Conservation (phyloP, 2,329 filamentous ascomycete genomes). For the Aspergillus sp. region DNA sequence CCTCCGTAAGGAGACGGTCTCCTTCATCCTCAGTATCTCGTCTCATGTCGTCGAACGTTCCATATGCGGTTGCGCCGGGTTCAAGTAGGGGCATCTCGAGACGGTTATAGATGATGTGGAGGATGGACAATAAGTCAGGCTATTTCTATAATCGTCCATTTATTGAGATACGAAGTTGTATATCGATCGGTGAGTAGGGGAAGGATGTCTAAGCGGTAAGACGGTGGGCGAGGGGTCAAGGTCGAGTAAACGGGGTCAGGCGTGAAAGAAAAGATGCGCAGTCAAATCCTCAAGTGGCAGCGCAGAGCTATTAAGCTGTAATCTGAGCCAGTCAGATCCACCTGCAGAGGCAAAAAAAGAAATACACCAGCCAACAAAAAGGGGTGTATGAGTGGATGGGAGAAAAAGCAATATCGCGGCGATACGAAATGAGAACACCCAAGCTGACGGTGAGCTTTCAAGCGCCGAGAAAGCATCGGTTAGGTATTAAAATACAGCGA, state of each 20-base stretch:
- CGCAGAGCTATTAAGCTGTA: conserved; percentile 9
- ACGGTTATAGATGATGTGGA: conserved; percentile 12
- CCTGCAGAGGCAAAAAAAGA: conserved; percentile 18
- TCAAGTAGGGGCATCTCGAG: conserved; percentile 35
- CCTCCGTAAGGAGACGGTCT: conserved; percentile 31
- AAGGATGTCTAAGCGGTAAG: background rate
- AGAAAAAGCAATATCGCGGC: conserved; percentile 10
- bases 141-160: conserved; percentile 22
- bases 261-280: background rate
- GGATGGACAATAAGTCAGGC: conserved; percentile 4
- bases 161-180: conserved; percentile 14
- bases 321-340: conserved; percentile 33
- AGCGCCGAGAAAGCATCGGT: conserved; percentile 13
- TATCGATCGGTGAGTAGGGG: background rate
- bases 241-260: conserved; percentile 1
- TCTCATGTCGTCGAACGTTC: conserved; percentile 30
- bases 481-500: background rate
- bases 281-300: conserved; percentile 6
- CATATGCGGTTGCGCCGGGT: conserved; percentile 34
- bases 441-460: conserved; percentile 16
- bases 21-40: conserved; percentile 28
- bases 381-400: conserved; percentile 16
- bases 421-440: conserved; percentile 7
- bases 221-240: background rate
- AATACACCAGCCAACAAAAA: conserved; percentile 17